Evolutionary conservation across 257 asterid species (phyloP).

Genomic region (Striga asiatica): DNA sequence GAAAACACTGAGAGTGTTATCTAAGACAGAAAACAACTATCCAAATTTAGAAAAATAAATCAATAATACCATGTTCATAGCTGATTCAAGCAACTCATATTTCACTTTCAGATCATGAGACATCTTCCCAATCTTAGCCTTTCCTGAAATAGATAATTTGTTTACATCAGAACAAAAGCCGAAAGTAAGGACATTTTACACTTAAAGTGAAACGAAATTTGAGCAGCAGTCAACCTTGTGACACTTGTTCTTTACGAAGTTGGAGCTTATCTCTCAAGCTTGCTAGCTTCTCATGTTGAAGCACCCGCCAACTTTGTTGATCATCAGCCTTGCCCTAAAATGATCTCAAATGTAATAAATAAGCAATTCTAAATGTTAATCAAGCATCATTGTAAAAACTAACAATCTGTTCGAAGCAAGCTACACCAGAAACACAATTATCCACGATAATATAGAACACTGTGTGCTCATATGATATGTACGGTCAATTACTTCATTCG

Average conservation of each 20-base stretch:
- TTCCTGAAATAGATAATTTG: slow-evolving; percentile 46
- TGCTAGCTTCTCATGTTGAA: slow-evolving; percentile 65
- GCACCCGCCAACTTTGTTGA: slow-evolving; percentile 82
- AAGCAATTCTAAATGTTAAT: slow-evolving; percentile 5
- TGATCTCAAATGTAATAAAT: neutral
- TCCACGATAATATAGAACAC: neutral
- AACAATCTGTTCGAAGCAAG: neutral
- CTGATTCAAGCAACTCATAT: slow-evolving; percentile 60
- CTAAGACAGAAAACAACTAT: neutral
- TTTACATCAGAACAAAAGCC: slow-evolving; percentile 12
- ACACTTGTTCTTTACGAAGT: slow-evolving; percentile 49
- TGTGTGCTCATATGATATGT: neutral
- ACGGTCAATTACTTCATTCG: neutral
- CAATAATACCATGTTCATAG: slow-evolving; percentile 48
- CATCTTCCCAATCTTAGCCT: slow-evolving; percentile 54
- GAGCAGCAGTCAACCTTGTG: slow-evolving; percentile 43
- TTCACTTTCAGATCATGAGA: slow-evolving; percentile 61
- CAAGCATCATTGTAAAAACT: neutral
- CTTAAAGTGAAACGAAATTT: slow-evolving; percentile 10
- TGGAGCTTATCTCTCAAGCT: slow-evolving; percentile 71
- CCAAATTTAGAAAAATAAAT: neutral
- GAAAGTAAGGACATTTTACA: slow-evolving; percentile 9
- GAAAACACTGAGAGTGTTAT: slow-evolving; percentile 1
- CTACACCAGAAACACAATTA: neutral
- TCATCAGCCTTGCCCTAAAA: slow-evolving; percentile 92